These are phyloP conservation scores for Cenchrus americanus DNA, from an alignment of 176 grass and related monocot genomes.

Conservation along the genomic window DNA sequence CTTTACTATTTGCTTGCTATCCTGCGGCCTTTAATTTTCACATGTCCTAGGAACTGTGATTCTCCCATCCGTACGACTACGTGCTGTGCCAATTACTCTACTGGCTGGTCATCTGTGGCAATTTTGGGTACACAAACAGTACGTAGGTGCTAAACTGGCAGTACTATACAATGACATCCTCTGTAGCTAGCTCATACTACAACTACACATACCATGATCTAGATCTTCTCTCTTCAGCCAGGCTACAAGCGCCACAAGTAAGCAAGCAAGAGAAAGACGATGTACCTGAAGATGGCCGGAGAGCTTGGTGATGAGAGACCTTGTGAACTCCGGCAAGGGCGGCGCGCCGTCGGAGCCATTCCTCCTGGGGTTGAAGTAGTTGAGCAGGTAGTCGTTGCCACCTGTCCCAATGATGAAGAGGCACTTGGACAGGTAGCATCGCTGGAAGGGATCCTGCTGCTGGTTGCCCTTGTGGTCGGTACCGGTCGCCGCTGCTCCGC, in stretches of 20 bases:
- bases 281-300: constrained; percentile 58
- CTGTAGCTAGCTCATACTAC: too few species aligned
- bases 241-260: too few species aligned
- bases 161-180: background rate
- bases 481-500: background rate
- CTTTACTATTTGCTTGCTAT: background rate
- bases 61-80: background rate
- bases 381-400: constrained; percentile 67
- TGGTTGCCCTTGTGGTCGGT: background rate
- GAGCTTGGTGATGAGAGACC: constrained; percentile 41
- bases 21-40: background rate
- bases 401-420: constrained; percentile 65
- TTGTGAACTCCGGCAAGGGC: constrained; percentile 45
- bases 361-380: constrained; percentile 49
- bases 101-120: background rate
- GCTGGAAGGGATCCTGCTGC: constrained; percentile 9
- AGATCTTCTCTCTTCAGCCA: too few species aligned
- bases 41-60: constrained; percentile 5
- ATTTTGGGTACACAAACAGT: background rate
- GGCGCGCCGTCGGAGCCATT: background rate
- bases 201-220: too few species aligned
- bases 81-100: background rate
- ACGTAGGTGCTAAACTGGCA: background rate
- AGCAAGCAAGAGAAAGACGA: background rate
- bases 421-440: constrained; percentile 51